Conservation (phyloP, 768 basidiomycete genomes). For the Lactarius evosmus region DNA sequence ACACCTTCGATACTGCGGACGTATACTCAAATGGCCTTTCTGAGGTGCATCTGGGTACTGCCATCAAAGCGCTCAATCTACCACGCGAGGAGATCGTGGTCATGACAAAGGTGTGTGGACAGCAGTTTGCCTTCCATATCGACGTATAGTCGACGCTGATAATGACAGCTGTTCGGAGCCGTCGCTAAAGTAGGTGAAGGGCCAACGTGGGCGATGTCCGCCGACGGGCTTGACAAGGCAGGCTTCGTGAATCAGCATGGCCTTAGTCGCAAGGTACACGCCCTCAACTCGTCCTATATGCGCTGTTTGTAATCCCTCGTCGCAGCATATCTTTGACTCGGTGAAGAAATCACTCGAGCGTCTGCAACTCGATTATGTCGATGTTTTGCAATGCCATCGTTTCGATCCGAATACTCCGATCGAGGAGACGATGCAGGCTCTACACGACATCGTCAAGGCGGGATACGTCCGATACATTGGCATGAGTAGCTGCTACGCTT, state of each 20-base stretch:
- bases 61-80: constrained; percentile 38
- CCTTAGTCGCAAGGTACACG: constrained; percentile 37
- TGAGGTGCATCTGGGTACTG: constrained; percentile 41
- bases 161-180: constrained; percentile 1
- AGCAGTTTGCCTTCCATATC: background rate
- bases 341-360: constrained; percentile 62
- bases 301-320: background rate
- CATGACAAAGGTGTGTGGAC: constrained; percentile 39
- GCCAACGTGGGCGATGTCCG: background rate
- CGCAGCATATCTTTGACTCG: constrained; percentile 68
- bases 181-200: constrained; percentile 1
- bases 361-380: constrained; percentile 75
- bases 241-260: constrained; percentile 41
- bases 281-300: background rate
- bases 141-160: background rate
- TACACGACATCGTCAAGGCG: constrained; percentile 41
- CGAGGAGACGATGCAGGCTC: constrained; percentile 35
- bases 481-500: constrained; percentile 33
- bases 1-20: constrained; percentile 59
- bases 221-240: constrained; percentile 26
- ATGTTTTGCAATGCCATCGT: constrained; percentile 57
- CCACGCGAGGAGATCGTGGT: constrained; percentile 44
- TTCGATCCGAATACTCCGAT: constrained; percentile 38
- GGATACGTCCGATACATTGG: constrained; percentile 40
- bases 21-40: constrained; percentile 35